These are phyloP conservation scores for Alternaria hordeiaustralica DNA, from an alignment of 2,329 filamentous ascomycete genomes.

Conservation along the genomic window DNA sequence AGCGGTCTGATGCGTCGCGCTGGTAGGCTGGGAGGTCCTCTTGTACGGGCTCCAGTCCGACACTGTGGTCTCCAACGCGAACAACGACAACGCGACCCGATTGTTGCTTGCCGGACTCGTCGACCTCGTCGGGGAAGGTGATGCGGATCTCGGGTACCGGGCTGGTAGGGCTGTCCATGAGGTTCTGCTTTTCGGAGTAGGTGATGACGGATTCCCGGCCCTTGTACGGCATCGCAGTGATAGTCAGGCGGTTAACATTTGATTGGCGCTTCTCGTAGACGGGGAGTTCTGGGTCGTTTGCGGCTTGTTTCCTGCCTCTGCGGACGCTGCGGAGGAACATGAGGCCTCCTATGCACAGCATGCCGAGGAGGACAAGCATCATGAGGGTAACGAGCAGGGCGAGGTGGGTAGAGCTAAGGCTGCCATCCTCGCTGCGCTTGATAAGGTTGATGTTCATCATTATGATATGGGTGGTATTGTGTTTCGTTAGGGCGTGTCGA, in stretches of 20 bases:
- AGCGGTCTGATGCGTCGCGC: slow-evolving; percentile 77
- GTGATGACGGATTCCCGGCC: slow-evolving; percentile 74
- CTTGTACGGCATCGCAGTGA: slow-evolving; percentile 51
- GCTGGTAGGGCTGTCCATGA: slow-evolving; percentile 78
- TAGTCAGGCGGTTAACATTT: slow-evolving; percentile 65
- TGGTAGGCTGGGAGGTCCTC: slow-evolving; percentile 89
- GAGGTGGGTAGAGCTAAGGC: slow-evolving; percentile 68
- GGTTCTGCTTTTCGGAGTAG: slow-evolving; percentile 78
- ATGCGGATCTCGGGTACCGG: slow-evolving; percentile 95
- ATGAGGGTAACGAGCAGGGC: slow-evolving; percentile 82
- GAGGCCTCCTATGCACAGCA: slow-evolving; percentile 72
- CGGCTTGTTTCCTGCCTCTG: slow-evolving; percentile 53
- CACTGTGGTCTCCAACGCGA: slow-evolving; percentile 83
- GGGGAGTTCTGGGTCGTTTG: slow-evolving; percentile 63
- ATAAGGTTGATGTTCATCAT: slow-evolving; percentile 56
- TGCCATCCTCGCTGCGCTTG: slow-evolving; percentile 56
- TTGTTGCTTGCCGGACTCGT: slow-evolving; percentile 78
- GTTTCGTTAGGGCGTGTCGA: slow-evolving; percentile 31
- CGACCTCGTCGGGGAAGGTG: slow-evolving; percentile 95
- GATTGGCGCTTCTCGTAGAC: slow-evolving; percentile 67
- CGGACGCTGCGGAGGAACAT: slow-evolving; percentile 75
- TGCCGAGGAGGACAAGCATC: slow-evolving; percentile 74
- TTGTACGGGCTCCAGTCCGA: slow-evolving; percentile 84
- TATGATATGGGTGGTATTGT: slow-evolving; percentile 19
- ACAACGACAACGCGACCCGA: slow-evolving; percentile 91